Conservation (phyloP, 2,329 filamentous ascomycete species). For the Escovopsis weberi region DNA sequence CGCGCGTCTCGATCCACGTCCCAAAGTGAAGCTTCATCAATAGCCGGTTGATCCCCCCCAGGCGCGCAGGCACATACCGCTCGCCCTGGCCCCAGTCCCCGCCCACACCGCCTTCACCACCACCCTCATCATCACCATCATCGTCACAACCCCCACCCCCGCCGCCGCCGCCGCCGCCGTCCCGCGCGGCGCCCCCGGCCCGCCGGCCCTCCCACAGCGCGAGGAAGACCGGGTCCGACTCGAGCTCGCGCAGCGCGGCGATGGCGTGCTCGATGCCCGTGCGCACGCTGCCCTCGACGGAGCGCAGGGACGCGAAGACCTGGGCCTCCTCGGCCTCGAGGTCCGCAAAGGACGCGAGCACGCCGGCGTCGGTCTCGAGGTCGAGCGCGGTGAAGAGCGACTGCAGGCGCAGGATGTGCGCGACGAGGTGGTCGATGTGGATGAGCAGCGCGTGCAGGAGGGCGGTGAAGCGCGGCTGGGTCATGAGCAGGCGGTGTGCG, state of each 20-base stretch:
- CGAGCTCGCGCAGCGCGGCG: slow-evolving; percentile 31
- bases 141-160: slow-evolving; percentile 40
- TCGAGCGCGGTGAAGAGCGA: slow-evolving; percentile 65
- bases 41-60: slow-evolving; percentile 69
- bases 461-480: slow-evolving; percentile 46
- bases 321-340: slow-evolving; percentile 58
- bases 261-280: slow-evolving; percentile 54
- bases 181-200: slow-evolving; percentile 6
- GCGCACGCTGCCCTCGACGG: slow-evolving; percentile 51
- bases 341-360: slow-evolving; percentile 61
- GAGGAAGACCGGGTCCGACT: slow-evolving; percentile 29
- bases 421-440: slow-evolving; percentile 69
- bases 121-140: background rate
- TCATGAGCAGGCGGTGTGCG: slow-evolving; percentile 50
- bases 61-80: slow-evolving; percentile 52
- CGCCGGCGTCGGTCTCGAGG: slow-evolving; percentile 67
- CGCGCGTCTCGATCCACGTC: slow-evolving; percentile 33
- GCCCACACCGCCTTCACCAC: background rate
- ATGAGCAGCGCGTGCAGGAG: slow-evolving; percentile 52
- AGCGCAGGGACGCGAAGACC: slow-evolving; percentile 48
- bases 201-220: slow-evolving; percentile 27
- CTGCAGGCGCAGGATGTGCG: slow-evolving; percentile 61
- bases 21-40: slow-evolving; percentile 81
- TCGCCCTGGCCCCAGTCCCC: slow-evolving; percentile 5
- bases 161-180: slow-evolving; percentile 5